Conservation (phyloP, 2,329 filamentous ascomycete genomes). For the Aspergillus glaucus region DNA sequence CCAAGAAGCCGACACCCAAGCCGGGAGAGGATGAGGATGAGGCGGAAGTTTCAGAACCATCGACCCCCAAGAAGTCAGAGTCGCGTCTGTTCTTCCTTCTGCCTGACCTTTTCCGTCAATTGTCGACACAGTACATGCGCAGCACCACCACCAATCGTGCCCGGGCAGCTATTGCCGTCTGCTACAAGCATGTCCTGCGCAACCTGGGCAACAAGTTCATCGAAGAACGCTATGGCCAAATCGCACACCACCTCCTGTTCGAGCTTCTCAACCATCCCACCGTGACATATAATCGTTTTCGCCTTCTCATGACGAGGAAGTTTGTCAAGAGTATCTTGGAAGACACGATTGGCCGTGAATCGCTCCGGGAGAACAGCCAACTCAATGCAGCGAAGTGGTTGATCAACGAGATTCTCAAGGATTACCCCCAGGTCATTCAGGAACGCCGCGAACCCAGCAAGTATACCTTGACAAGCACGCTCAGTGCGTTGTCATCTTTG, state of each 20-base stretch:
- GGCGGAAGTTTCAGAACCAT: slow-evolving; percentile 68
- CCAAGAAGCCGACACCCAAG: slow-evolving; percentile 53
- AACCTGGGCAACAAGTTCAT: slow-evolving; percentile 75
- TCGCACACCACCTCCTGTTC: slow-evolving; percentile 71
- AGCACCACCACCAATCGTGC: slow-evolving; percentile 71
- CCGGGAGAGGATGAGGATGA: slow-evolving; percentile 67
- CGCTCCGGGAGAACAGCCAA: slow-evolving; percentile 85
- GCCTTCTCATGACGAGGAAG: slow-evolving; percentile 74
- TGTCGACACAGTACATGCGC: slow-evolving; percentile 75
- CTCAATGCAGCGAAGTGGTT: slow-evolving; percentile 72
- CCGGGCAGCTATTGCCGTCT: slow-evolving; percentile 76
- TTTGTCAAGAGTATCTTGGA: slow-evolving; percentile 80
- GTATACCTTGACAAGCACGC: slow-evolving; percentile 68
- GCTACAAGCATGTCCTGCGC: slow-evolving; percentile 75
- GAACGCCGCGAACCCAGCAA: slow-evolving; percentile 86
- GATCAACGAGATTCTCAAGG: slow-evolving; percentile 83
- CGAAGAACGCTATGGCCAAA: slow-evolving; percentile 72
- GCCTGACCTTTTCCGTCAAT: slow-evolving; percentile 67
- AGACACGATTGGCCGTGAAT: slow-evolving; percentile 70
- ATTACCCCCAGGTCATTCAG: slow-evolving; percentile 83
- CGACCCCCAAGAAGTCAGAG: slow-evolving; percentile 63
- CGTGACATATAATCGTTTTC: slow-evolving; percentile 78
- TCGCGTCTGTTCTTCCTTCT: slow-evolving; percentile 67
- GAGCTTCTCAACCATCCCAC: slow-evolving; percentile 72
- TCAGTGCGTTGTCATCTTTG: slow-evolving; percentile 73